Conservation (phyloP, 179 eudicot species). For the Silene coronaria region DNA sequence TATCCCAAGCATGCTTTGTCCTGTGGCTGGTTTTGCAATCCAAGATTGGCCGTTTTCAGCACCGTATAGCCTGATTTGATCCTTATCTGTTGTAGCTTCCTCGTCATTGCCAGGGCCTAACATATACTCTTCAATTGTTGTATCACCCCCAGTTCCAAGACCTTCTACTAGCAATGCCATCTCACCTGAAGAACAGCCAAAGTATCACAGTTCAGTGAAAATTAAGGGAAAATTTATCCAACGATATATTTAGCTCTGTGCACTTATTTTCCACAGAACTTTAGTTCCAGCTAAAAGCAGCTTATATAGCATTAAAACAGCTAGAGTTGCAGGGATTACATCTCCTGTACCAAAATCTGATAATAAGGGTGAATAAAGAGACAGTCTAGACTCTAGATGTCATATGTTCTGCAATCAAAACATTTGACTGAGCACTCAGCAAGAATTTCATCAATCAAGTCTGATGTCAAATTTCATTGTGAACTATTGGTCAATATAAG, state of each 20-base stretch:
- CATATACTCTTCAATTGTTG: conserved; percentile 45
- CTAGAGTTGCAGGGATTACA: neutral
- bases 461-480: neutral
- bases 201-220: neutral
- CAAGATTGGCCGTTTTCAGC: conserved; percentile 45
- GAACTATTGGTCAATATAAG: neutral
- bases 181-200: conserved; percentile 28
- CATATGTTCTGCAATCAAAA: neutral
- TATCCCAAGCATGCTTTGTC: conserved; percentile 40
- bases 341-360: neutral
- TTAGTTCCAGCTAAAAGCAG: no score
- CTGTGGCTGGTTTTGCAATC: conserved; percentile 44
- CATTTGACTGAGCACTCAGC: neutral
- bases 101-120: conserved; percentile 35
- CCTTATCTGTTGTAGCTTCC: conserved; percentile 32
- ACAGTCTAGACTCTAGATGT: neutral
- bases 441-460: neutral
- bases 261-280: neutral
- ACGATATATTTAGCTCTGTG: neutral
- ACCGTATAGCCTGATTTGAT: conserved; percentile 38
- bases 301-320: no score
- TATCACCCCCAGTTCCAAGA: conserved; percentile 36
- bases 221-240: neutral
- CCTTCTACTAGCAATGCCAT: conserved; percentile 43
- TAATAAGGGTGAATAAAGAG: neutral